phyloP scores from a whole-genome alignment of 2,329 filamentous ascomycete genomes.

The Scytalidium sp. region DNA sequence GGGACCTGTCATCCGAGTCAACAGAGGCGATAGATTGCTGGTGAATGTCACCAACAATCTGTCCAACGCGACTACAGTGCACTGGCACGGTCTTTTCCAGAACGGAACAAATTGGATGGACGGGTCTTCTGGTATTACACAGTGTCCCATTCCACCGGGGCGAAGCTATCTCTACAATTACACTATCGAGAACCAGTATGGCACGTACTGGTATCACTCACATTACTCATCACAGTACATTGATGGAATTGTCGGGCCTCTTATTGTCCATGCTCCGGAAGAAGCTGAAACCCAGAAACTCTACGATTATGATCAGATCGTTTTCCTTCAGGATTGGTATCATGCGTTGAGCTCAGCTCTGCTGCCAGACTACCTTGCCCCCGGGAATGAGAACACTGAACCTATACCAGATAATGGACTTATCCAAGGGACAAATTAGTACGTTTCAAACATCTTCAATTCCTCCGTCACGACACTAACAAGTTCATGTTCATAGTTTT shows the following conservation, averaged over 20 bases:
- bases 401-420: slow-evolving; percentile 10
- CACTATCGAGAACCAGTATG: slow-evolving; percentile 32
- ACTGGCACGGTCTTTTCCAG: slow-evolving; percentile 47
- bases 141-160: slow-evolving; percentile 12
- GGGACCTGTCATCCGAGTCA: slow-evolving; percentile 61
- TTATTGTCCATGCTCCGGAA: slow-evolving; percentile 49
- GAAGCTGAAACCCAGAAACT: slow-evolving; percentile 7
- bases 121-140: slow-evolving; percentile 32
- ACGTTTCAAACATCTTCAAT: background rate
- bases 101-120: slow-evolving; percentile 31
- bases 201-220: slow-evolving; percentile 55
- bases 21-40: slow-evolving; percentile 55
- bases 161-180: slow-evolving; percentile 12
- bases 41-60: slow-evolving; percentile 69
- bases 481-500: background rate
- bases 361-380: slow-evolving; percentile 26
- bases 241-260: slow-evolving; percentile 53
- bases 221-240: slow-evolving; percentile 45
- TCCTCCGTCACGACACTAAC: background rate
- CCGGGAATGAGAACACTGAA: slow-evolving; percentile 10
- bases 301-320: slow-evolving; percentile 59
- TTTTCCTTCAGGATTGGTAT: slow-evolving; percentile 38
- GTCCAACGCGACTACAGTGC: slow-evolving; percentile 33
- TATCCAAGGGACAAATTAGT: slow-evolving; percentile 11
- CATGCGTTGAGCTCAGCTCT: slow-evolving; percentile 47